These are phyloP conservation scores for Aspergillus awamori DNA, from an alignment of 2,329 filamentous ascomycete species.

Conservation along the genomic window DNA sequence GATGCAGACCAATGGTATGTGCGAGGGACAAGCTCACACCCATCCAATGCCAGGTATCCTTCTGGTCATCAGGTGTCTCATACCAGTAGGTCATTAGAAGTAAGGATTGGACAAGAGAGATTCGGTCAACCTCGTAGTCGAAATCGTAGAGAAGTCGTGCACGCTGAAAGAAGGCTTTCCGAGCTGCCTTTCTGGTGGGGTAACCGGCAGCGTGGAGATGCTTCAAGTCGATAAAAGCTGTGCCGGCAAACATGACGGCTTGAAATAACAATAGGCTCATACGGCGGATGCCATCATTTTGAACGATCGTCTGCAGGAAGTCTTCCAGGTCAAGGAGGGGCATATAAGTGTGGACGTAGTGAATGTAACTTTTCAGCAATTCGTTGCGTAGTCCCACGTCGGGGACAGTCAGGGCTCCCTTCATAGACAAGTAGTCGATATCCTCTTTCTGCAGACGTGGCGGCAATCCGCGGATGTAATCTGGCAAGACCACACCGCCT, in stretches of 20 bases:
- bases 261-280: conserved; percentile 89
- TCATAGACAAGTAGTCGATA: conserved; percentile 77
- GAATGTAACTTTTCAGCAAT: conserved; percentile 77
- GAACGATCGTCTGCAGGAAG: conserved; percentile 60
- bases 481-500: conserved; percentile 53
- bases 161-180: conserved; percentile 86
- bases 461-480: conserved; percentile 80
- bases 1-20: conserved; percentile 89
- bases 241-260: conserved; percentile 90
- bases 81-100: conserved; percentile 98
- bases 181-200: conserved; percentile 73
- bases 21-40: conserved; percentile 90
- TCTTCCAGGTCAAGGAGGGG: conserved; percentile 73
- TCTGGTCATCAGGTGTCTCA: conserved; percentile 93
- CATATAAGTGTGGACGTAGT: conserved; percentile 94
- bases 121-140: conserved; percentile 88
- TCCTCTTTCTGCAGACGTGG: conserved; percentile 77
- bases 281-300: conserved; percentile 68
- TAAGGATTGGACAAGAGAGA: conserved; percentile 83
- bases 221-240: conserved; percentile 82
- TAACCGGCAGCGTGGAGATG: conserved; percentile 78
- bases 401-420: conserved; percentile 82
- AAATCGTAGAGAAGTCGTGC: conserved; percentile 91
- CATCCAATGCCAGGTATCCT: conserved; percentile 99
- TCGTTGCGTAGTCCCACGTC: conserved; percentile 72